Conservation (phyloP, 208 protist genomes). For the Leishmania amazonensis region DNA sequence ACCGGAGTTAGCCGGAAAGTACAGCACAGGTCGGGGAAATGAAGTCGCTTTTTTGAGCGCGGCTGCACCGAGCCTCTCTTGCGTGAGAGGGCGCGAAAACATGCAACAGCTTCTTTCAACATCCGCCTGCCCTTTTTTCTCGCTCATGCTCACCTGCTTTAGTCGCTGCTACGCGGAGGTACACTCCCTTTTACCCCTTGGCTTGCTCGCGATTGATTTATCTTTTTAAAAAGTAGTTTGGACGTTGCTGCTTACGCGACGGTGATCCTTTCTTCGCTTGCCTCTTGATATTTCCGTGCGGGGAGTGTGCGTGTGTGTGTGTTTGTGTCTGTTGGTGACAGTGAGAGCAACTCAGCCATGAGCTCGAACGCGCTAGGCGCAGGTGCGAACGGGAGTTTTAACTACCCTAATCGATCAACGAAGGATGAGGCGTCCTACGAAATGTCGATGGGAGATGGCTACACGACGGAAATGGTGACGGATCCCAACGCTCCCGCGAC, state of each 20-base stretch:
- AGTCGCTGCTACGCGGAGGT: background rate
- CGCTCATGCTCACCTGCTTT: background rate
- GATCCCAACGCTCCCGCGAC: constrained; percentile 12
- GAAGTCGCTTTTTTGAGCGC: background rate
- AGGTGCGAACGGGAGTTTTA: constrained; percentile 8
- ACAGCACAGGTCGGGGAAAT: background rate
- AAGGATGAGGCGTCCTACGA: constrained; percentile 22
- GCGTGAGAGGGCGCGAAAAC: background rate
- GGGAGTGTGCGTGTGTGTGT: background rate
- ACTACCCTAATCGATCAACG: constrained; percentile 23
- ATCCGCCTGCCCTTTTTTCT: background rate
- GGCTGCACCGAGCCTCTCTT: background rate
- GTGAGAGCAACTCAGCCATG: background rate
- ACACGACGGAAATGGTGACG: constrained; percentile 16
- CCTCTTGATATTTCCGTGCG: background rate
- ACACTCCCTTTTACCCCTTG: background rate
- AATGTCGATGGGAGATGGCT: constrained; percentile 19
- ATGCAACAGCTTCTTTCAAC: background rate
- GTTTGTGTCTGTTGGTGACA: background rate
- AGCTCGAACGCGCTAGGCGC: constrained; percentile 1
- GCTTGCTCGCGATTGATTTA: background rate
- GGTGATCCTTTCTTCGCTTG: no score
- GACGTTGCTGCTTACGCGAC: background rate
- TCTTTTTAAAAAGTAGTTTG: background rate
- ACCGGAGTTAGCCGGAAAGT: background rate